These are phyloP conservation scores for Penicillium diatomitis DNA, from an alignment of 495 filamentous ascomycete genomes.

Conservation along the genomic window DNA sequence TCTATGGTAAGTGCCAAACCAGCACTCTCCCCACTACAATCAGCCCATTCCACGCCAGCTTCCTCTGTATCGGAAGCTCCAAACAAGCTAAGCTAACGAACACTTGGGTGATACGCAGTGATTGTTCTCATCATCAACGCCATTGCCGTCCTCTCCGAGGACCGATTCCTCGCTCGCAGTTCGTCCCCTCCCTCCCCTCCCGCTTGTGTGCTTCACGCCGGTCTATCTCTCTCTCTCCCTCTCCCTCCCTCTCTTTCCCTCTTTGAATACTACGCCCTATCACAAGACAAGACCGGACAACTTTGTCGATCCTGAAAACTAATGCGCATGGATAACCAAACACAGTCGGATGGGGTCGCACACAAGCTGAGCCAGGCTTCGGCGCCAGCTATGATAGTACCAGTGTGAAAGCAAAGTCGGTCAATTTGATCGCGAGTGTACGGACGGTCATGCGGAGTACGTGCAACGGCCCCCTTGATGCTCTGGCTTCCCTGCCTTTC, in stretches of 20 bases:
- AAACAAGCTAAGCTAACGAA: no score
- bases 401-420: constrained; percentile 77
- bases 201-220: background rate
- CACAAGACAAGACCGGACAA: no score
- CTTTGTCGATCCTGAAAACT: no score
- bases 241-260: no score
- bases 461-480: constrained; percentile 22
- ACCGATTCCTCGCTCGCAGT: constrained; percentile 94
- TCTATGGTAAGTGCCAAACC: constrained; percentile 50
- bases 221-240: no score
- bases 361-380: constrained; percentile 60
- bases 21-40: background rate
- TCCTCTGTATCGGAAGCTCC: no score
- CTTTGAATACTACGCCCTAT: no score
- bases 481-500: no score
- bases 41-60: no score
- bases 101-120: constrained; percentile 35
- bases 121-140: constrained; percentile 84
- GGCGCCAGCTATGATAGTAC: constrained; percentile 59
- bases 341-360: constrained; percentile 72
- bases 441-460: constrained; percentile 90
- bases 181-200: constrained; percentile 26
- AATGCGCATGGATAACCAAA: background rate
- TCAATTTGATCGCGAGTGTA: constrained; percentile 85
- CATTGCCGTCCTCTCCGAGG: constrained; percentile 92